Percentiles rank a stretch among this genome's conserved stretches.
Conservation (phyloP, 2,329 filamentous ascomycete genomes). For the Chaetomium olivaceum region DNA sequence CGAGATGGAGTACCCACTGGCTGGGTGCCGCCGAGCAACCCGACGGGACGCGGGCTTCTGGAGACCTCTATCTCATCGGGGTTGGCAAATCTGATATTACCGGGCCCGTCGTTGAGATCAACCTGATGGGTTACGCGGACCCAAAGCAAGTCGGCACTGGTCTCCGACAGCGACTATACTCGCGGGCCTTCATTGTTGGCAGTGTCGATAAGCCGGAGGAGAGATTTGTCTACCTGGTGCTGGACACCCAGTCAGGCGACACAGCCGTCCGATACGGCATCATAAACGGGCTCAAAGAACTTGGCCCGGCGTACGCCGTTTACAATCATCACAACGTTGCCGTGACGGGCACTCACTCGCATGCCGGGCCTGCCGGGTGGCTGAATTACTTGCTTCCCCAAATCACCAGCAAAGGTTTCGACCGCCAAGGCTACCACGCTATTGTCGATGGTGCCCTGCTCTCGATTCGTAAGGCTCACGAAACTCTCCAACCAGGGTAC, state of each 20-base stretch:
- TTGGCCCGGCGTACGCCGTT: slow-evolving; percentile 71
- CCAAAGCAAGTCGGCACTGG: slow-evolving; percentile 79
- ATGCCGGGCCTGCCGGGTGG: slow-evolving; percentile 90
- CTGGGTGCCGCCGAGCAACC: not conserved
- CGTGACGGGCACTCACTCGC: slow-evolving; percentile 89
- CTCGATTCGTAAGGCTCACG: slow-evolving; percentile 80
- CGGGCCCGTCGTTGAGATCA: slow-evolving; percentile 83
- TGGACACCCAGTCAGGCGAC: slow-evolving; percentile 86
- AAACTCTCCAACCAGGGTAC: slow-evolving; percentile 63
- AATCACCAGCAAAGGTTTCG: slow-evolving; percentile 83
- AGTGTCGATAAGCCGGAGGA: slow-evolving; percentile 65
- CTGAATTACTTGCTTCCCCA: slow-evolving; percentile 92
- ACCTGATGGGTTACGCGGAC: slow-evolving; percentile 90
- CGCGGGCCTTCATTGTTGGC: slow-evolving; percentile 84
- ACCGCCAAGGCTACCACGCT: slow-evolving; percentile 82
- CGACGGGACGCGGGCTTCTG: slow-evolving; percentile 8
- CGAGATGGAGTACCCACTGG: slow-evolving; percentile 1
- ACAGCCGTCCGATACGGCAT: slow-evolving; percentile 88
- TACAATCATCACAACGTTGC: slow-evolving; percentile 83
- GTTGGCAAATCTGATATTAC: slow-evolving; percentile 62
- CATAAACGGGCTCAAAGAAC: slow-evolving; percentile 65
- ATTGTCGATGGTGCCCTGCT: slow-evolving; percentile 83
- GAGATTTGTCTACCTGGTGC: slow-evolving; percentile 81
- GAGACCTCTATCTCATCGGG: slow-evolving; percentile 54
- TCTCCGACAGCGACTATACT: slow-evolving; percentile 83